phyloP scores from a whole-genome alignment of 371 early-diverging fungal genomes.

The Rhizopus microsporus region DNA sequence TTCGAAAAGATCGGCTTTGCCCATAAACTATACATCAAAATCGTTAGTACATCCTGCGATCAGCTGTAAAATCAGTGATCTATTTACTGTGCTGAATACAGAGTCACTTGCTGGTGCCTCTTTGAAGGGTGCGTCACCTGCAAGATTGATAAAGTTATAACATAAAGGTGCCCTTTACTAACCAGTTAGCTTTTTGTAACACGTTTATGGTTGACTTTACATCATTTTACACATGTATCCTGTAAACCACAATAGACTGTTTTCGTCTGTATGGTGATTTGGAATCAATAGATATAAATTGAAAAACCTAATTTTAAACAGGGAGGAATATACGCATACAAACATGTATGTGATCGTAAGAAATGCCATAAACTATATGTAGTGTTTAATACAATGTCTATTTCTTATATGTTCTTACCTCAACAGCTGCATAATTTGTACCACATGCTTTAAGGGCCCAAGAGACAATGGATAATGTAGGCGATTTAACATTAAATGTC shows the following conservation, averaged over 20 bases:
- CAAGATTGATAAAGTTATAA: slow-evolving; percentile 90
- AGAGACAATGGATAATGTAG: slow-evolving; percentile 58
- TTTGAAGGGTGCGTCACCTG: slow-evolving; percentile 9
- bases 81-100: slow-evolving; percentile 47
- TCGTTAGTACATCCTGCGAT: not conserved
- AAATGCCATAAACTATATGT: slow-evolving; percentile 67
- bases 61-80: not conserved
- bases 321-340: slow-evolving; percentile 85
- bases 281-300: slow-evolving; percentile 84
- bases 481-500: slow-evolving; percentile 70
- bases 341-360: slow-evolving; percentile 87
- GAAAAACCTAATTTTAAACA: slow-evolving; percentile 86
- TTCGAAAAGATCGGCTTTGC: slow-evolving; percentile 84
- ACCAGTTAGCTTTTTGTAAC: not conserved
- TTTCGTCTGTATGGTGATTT: slow-evolving; percentile 89
- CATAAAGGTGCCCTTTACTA: slow-evolving; percentile 78
- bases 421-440: slow-evolving; percentile 56
- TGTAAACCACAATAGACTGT: slow-evolving; percentile 85
- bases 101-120: slow-evolving; percentile 44
- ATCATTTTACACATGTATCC: slow-evolving; percentile 87
- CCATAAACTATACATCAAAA: slow-evolving; percentile 66
- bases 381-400: not conserved
- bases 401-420: slow-evolving; percentile 36
- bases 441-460: slow-evolving; percentile 45
- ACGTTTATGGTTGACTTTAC: slow-evolving; percentile 28